Evolutionary conservation across 164 flowering plant species (phyloP).

Genomic region (Vitis labrusca): DNA sequence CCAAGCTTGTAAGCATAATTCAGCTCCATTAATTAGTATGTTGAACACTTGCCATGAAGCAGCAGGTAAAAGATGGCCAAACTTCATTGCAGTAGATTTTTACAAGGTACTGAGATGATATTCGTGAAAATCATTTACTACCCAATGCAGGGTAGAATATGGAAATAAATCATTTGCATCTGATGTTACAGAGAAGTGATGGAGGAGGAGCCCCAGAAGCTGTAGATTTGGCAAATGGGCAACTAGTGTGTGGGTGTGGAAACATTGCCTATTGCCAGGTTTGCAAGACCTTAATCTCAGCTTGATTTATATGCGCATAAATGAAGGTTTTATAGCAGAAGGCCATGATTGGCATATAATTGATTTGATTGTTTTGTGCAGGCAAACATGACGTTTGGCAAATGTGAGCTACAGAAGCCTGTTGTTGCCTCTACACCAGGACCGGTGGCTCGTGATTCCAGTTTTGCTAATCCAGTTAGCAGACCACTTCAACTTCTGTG

Average conservation of each 20-base stretch:
- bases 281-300: neutral
- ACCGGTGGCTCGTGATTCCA: constrained; percentile 6
- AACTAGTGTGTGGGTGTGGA: constrained; percentile 73
- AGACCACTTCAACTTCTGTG: constrained; percentile 15
- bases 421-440: constrained; percentile 14
- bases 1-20: constrained; percentile 66
- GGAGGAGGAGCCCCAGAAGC: constrained; percentile 86
- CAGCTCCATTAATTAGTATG: constrained; percentile 66
- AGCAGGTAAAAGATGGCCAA: constrained; percentile 83
- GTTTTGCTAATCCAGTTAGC: constrained; percentile 6
- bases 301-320: neutral
- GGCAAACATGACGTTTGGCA: constrained; percentile 66
- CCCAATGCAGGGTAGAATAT: too few species aligned
- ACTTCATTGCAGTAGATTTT: constrained; percentile 84
- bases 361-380: constrained; percentile 23
- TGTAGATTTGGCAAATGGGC: constrained; percentile 75
- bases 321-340: neutral
- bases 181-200: constrained; percentile 75
- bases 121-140: too few species aligned
- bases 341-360: neutral
- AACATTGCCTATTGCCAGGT: constrained; percentile 80
- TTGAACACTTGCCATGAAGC: constrained; percentile 67
- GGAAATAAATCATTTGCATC: neutral
- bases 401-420: constrained; percentile 47
- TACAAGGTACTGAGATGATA: constrained; percentile 53